Percentiles rank a stretch among this genome's conserved stretches.
These are phyloP conservation scores for Furcasterigmium furcatum DNA, from an alignment of 2,329 filamentous ascomycete genomes.

Conservation along the genomic window DNA sequence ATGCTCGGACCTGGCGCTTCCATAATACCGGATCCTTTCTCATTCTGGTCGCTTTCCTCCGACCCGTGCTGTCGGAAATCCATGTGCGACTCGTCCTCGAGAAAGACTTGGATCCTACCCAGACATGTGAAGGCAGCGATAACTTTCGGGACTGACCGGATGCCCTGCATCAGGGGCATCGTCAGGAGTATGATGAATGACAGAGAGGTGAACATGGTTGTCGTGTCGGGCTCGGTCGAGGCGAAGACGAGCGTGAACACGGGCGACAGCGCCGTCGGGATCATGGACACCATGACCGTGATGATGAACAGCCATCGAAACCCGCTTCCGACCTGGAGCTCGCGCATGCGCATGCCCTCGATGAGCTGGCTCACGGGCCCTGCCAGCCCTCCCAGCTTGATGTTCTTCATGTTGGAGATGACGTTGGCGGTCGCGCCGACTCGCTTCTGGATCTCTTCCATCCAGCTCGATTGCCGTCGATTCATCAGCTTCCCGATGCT, in stretches of 20 bases:
- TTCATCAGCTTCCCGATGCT: slow-evolving; percentile 13
- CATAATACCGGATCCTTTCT: neutral
- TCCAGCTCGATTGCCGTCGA: slow-evolving; percentile 21
- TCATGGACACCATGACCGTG: slow-evolving; percentile 22
- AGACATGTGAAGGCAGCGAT: slow-evolving; percentile 21
- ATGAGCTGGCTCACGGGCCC: slow-evolving; percentile 18
- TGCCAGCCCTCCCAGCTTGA: slow-evolving; percentile 24
- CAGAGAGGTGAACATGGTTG: slow-evolving; percentile 24
- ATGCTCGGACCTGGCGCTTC: neutral
- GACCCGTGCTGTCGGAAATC: neutral
- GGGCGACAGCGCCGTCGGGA: slow-evolving; percentile 32
- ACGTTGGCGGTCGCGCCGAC: slow-evolving; percentile 17
- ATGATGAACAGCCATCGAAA: slow-evolving; percentile 20
- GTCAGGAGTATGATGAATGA: slow-evolving; percentile 30
- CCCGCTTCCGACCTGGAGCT: slow-evolving; percentile 15
- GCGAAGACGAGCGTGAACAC: slow-evolving; percentile 26
- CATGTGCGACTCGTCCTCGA: no score
- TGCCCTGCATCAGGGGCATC: slow-evolving; percentile 22
- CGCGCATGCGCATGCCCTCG: slow-evolving; percentile 16
- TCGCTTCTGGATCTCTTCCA: slow-evolving; percentile 22
- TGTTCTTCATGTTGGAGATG: slow-evolving; percentile 21
- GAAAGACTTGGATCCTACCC: slow-evolving; percentile 3
- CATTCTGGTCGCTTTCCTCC: neutral
- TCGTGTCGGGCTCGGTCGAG: slow-evolving; percentile 14
- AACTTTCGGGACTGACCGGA: slow-evolving; percentile 26